A percentile compares a stretch with the other conserved stretches of the same genome.
Evolutionary conservation across 345 rosid species (phyloP).

Genomic region (Hevea brasiliensis): DNA sequence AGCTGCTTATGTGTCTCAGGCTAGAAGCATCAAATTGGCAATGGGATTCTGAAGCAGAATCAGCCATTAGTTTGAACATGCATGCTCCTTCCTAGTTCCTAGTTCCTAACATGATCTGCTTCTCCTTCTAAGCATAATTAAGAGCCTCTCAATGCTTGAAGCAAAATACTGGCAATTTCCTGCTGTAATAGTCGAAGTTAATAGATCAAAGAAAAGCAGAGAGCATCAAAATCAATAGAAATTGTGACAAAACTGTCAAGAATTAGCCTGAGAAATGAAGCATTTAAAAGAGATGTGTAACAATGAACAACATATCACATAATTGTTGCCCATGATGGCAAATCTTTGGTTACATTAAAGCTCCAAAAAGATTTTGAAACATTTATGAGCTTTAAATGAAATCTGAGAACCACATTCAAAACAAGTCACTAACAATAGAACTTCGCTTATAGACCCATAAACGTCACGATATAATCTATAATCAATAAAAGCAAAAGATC

Average conservation of each 20-base stretch:
- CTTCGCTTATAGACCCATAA: not conserved
- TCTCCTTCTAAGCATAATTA: constrained; percentile 16
- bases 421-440: not conserved
- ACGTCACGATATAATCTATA: not conserved
- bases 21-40: constrained; percentile 31
- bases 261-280: not conserved
- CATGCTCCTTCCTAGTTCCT: not conserved
- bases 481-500: not conserved
- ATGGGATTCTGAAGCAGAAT: constrained; percentile 30
- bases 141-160: constrained; percentile 19
- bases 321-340: constrained; percentile 1
- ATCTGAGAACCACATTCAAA: not conserved
- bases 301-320: constrained; percentile 2
- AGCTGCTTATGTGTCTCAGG: constrained; percentile 35
- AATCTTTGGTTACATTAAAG: not conserved
- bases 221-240: constrained; percentile 13
- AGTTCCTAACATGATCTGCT: constrained; percentile 13
- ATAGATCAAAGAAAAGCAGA: not conserved
- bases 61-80: constrained; percentile 36
- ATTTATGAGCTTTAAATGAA: not conserved
- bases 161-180: constrained; percentile 21
- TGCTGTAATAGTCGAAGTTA: constrained; percentile 26
- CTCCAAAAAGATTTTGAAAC: constrained; percentile 4
- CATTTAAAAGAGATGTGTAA: not conserved
- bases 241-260: not conserved